These are phyloP conservation scores for Pseudogymnoascus sp. DNA, from an alignment of 2,329 filamentous ascomycete species.

Conservation along the genomic window DNA sequence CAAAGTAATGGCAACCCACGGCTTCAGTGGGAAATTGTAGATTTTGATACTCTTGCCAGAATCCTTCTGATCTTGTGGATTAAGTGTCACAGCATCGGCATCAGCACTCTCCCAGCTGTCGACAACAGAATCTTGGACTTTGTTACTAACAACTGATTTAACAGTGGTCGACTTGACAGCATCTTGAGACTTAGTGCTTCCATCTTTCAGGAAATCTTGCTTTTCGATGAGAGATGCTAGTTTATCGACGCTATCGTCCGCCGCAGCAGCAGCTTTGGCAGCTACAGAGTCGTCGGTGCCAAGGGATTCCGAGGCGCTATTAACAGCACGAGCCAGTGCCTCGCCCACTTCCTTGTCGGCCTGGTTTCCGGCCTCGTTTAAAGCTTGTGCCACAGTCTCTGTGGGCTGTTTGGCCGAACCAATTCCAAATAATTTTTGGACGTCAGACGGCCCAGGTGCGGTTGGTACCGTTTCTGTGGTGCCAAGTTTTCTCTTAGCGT, in stretches of 20 bases:
- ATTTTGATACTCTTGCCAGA: constrained; percentile 62
- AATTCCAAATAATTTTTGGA: constrained; percentile 26
- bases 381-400: constrained; percentile 63
- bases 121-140: constrained; percentile 49
- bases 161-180: constrained; percentile 34
- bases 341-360: constrained; percentile 54
- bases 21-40: constrained; percentile 89
- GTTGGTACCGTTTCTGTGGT: constrained; percentile 18
- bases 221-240: constrained; percentile 39
- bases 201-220: constrained; percentile 45
- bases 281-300: constrained; percentile 30
- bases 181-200: constrained; percentile 42
- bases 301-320: background rate
- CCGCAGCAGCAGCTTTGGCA: constrained; percentile 36
- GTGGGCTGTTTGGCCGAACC: constrained; percentile 31
- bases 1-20: constrained; percentile 85
- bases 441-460: constrained; percentile 30
- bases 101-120: constrained; percentile 90
- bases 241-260: constrained; percentile 41
- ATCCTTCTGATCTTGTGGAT: constrained; percentile 52
- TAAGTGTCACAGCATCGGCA: constrained; percentile 49
- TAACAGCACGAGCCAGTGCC: constrained; percentile 43
- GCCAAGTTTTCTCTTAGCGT: constrained; percentile 24
- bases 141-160: constrained; percentile 49
- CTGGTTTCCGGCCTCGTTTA: constrained; percentile 54